phyloP scores from a whole-genome alignment of 1,139 yeast species.

The Taphrina wiesneri region DNA sequence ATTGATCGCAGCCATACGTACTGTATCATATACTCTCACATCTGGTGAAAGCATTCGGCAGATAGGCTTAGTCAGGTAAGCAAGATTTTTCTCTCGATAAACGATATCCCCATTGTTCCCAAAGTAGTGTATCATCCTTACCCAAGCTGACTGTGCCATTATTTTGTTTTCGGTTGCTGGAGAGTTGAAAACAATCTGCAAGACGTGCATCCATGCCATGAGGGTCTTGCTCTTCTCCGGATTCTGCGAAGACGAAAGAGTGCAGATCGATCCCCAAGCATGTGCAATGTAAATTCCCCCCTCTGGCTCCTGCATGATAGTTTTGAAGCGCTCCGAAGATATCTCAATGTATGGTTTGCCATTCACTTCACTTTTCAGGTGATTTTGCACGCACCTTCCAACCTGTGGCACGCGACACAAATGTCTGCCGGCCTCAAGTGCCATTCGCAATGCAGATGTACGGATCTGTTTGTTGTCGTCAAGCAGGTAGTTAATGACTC shows the following conservation, averaged over 20 bases:
- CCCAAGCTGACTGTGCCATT: slow-evolving; percentile 36
- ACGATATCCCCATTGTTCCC: slow-evolving; percentile 12
- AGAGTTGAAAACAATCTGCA: slow-evolving; percentile 37
- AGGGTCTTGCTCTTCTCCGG: slow-evolving; percentile 38
- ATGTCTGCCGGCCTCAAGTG: neutral
- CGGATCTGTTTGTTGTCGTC: slow-evolving; percentile 5
- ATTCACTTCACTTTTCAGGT: slow-evolving; percentile 10
- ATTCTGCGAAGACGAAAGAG: slow-evolving; percentile 36
- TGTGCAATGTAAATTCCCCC: slow-evolving; percentile 38
- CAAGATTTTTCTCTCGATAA: slow-evolving; percentile 26
- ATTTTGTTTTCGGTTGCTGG: slow-evolving; percentile 33
- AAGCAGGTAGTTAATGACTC: slow-evolving; percentile 8
- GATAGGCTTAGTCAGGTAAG: slow-evolving; percentile 16
- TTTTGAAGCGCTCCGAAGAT: slow-evolving; percentile 34
- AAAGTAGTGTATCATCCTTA: slow-evolving; percentile 36
- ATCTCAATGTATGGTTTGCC: slow-evolving; percentile 32
- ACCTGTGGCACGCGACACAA: slow-evolving; percentile 1
- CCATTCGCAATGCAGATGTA: slow-evolving; percentile 4
- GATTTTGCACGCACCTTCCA: slow-evolving; percentile 23
- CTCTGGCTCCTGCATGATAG: slow-evolving; percentile 34
- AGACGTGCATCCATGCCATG: slow-evolving; percentile 38
- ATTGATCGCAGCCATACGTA: slow-evolving; percentile 33
- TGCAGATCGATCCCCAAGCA: slow-evolving; percentile 39
- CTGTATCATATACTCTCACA: neutral
- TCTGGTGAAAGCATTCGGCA: slow-evolving; percentile 8